Percentiles rank a stretch among this genome's conserved stretches.
Conservation (phyloP, 2,329 filamentous ascomycete genomes). For the Colletotrichum camelliae region DNA sequence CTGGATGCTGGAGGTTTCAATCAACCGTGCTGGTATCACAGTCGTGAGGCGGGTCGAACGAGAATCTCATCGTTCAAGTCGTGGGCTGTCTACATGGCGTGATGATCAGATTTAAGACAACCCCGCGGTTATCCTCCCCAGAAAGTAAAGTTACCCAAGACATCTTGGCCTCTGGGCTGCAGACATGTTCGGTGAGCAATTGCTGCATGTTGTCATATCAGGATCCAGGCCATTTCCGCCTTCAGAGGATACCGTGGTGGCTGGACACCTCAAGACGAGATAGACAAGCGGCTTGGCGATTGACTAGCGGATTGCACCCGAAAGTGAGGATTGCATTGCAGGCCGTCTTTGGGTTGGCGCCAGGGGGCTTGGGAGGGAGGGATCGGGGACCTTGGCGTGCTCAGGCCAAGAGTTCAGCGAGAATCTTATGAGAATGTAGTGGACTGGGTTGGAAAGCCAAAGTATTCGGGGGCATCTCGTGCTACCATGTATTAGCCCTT, state of each 20-base stretch:
- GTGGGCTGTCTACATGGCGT: neutral
- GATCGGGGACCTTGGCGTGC: neutral
- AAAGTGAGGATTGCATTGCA: neutral
- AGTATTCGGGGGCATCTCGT: neutral
- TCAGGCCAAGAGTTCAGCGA: neutral
- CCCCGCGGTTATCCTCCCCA: neutral
- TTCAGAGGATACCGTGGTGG: neutral
- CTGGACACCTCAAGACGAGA: neutral
- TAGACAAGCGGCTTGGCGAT: neutral
- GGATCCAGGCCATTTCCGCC: neutral
- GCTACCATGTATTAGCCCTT: neutral
- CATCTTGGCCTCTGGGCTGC: neutral
- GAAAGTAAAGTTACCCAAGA: neutral
- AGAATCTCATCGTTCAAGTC: neutral
- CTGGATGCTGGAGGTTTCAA: neutral
- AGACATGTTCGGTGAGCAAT: neutral
- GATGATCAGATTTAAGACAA: neutral
- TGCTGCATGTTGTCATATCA: neutral
- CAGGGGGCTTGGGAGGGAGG: neutral
- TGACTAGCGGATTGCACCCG: neutral
- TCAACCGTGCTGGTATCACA: neutral
- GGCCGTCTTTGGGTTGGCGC: neutral
- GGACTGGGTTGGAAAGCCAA: neutral
- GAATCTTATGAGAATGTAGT: neutral
- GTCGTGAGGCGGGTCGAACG: neutral